Evolutionary conservation across 805 yeast genomes (phyloP).

Genomic region (Yarrowia sp.): DNA sequence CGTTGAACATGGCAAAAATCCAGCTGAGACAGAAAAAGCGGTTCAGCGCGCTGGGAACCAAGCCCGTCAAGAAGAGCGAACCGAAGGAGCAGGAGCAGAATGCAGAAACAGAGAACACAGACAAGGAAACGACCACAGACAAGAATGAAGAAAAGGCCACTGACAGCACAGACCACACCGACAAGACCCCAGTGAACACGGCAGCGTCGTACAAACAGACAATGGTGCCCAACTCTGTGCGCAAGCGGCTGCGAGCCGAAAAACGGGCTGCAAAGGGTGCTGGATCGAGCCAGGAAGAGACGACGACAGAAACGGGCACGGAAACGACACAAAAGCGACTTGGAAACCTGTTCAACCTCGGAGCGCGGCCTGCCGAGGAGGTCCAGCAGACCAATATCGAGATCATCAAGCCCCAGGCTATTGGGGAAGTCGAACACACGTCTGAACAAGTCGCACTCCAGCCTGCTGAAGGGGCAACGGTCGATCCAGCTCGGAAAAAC

Average conservation of each 20-base stretch:
- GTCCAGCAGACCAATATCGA: neutral
- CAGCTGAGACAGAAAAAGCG: constrained; percentile 26
- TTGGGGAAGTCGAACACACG: neutral
- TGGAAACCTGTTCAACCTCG: constrained; percentile 8
- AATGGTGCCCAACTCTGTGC: constrained; percentile 7
- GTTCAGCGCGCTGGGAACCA: constrained; percentile 1
- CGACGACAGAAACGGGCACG: neutral
- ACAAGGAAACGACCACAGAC: too few relatives aligned
- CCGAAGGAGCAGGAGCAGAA: too few relatives aligned
- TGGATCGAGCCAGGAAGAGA: neutral
- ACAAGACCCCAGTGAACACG: neutral
- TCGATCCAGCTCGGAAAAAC: too few relatives aligned
- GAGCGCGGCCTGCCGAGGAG: neutral
- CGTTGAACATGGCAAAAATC: neutral
- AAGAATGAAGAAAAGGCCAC: too few relatives aligned
- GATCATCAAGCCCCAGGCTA: neutral
- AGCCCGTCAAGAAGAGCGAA: neutral
- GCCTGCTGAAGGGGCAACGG: too few relatives aligned
- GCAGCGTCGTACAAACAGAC: constrained; percentile 6
- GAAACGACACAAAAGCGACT: neutral
- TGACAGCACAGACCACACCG: too few relatives aligned
- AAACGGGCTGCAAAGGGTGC: neutral
- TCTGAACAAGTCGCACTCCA: too few relatives aligned
- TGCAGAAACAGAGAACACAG: too few relatives aligned
- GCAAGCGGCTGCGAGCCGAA: constrained; percentile 6